Conservation (phyloP, 306 rosid genomes). For the Urtica urens region DNA sequence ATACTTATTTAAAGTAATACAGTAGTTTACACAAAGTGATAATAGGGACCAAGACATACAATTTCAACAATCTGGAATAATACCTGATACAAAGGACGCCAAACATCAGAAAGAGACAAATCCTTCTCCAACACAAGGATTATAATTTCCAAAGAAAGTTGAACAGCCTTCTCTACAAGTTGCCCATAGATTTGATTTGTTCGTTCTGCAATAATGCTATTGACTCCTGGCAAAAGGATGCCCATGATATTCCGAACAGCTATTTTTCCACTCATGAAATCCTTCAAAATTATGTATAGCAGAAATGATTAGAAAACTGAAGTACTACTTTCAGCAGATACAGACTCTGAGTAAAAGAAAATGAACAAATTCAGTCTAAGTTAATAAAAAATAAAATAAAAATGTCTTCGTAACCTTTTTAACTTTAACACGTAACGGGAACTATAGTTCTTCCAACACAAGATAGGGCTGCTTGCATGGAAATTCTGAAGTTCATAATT, state of each 20-base stretch:
- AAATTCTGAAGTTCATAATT: no score
- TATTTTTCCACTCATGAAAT: slow-evolving; percentile 94
- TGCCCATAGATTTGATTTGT: slow-evolving; percentile 66
- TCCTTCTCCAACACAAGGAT: slow-evolving; percentile 75
- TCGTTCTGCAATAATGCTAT: slow-evolving; percentile 59
- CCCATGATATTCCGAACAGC: slow-evolving; percentile 86
- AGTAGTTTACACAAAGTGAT: not conserved
- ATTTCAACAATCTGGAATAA: not conserved
- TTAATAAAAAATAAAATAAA: no score
- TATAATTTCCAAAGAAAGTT: slow-evolving; percentile 79
- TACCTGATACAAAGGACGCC: slow-evolving; percentile 95
- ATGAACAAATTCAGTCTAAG: no score
- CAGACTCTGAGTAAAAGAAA: no score
- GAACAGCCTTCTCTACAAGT: slow-evolving; percentile 83
- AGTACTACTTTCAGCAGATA: no score
- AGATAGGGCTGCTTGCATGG: no score
- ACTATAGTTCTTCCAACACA: no score
- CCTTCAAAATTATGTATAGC: slow-evolving; percentile 36
- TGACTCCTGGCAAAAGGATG: slow-evolving; percentile 77
- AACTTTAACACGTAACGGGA: no score
- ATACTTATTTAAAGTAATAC: not conserved
- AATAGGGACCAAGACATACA: not conserved
- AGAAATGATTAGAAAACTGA: no score
- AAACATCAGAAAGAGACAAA: slow-evolving; percentile 74
- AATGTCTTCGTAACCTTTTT: no score